phyloP scores from a whole-genome alignment of 306 rosid species.

The Cicer pinnatifidum region DNA sequence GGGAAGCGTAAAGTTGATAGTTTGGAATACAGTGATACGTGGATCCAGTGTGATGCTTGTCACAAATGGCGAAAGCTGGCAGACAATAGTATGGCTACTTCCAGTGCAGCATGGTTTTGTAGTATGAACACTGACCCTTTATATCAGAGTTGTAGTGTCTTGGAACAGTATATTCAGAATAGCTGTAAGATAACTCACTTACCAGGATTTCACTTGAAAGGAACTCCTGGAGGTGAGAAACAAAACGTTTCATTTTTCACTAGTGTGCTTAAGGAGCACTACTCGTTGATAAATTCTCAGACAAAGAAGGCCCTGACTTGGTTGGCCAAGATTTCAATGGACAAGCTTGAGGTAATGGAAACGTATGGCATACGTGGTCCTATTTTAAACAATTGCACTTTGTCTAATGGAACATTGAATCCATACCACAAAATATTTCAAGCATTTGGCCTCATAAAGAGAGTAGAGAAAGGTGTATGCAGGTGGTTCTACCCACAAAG shows the following conservation, averaged over 20 bases:
- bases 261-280: constrained; percentile 81
- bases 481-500: constrained; percentile 81
- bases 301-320: constrained; percentile 81
- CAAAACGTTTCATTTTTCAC: constrained; percentile 78
- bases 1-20: constrained; percentile 44
- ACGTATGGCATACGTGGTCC: constrained; percentile 79
- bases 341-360: constrained; percentile 76
- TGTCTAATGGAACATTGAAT: constrained; percentile 50
- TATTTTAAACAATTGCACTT: constrained; percentile 48
- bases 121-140: constrained; percentile 80
- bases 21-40: constrained; percentile 64
- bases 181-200: constrained; percentile 62
- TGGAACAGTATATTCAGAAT: constrained; percentile 68
- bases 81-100: constrained; percentile 59
- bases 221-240: constrained; percentile 69
- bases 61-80: constrained; percentile 88
- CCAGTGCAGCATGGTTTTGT: constrained; percentile 87
- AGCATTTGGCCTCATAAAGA: constrained; percentile 84
- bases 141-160: constrained; percentile 72
- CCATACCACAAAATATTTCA: constrained; percentile 67
- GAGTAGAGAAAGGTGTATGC: constrained; percentile 66
- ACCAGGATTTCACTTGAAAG: constrained; percentile 80
- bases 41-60: constrained; percentile 97
- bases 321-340: constrained; percentile 70
- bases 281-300: constrained; percentile 60